Evolutionary conservation across 345 rosid species (phyloP), one percentile per base, ranked within the genome.

Genomic region (Brassica cretica): DNA sequence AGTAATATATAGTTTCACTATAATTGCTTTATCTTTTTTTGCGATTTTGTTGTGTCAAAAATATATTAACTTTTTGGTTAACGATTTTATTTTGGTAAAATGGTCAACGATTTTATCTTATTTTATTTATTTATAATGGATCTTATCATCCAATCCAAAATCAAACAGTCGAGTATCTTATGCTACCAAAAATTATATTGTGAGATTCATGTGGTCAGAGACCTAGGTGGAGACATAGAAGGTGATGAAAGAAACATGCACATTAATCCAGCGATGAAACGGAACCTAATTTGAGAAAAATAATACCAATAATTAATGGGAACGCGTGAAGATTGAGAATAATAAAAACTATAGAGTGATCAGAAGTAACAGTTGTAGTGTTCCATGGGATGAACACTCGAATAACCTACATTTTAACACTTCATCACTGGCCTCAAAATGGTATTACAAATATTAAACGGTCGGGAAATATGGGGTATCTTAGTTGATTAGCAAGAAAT

Each of bases 371-470:
- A 75, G 63, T 25, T 55, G 10, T 39, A 24, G 37, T 46, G 35
- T 63, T 41, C 15, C 14, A 70, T 29, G 21, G 21, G 53, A 41
- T 1, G 66, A 51, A 51, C 27, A 76, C 29, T 76, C 10, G 4
- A 33, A 33, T 18, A 51, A 76, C 41, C 62, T 62, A 76, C 18
- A 39, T 41, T 16, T 44, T 2, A 58, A 19, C 14, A 64, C 8
- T 71, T 51, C 61, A 64, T 64, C 72, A 56, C 56, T 65, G 61
- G 81, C 67, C 76, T 71, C 76, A 58, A 71, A 65, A 65, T 56
- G 67, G 37, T 64, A 56, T 72, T 11, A 66, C 56, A 66, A 49
- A n/a, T 44, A 41, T 41, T 15, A 44, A 58, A 56, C 62, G 32
- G 53, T 72, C 71, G 4, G 27, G 61, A 66, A 71, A 72, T 11